These are phyloP conservation scores for Pyricularia sp. DNA, from an alignment of 2,329 filamentous ascomycete genomes.

Conservation along the genomic window DNA sequence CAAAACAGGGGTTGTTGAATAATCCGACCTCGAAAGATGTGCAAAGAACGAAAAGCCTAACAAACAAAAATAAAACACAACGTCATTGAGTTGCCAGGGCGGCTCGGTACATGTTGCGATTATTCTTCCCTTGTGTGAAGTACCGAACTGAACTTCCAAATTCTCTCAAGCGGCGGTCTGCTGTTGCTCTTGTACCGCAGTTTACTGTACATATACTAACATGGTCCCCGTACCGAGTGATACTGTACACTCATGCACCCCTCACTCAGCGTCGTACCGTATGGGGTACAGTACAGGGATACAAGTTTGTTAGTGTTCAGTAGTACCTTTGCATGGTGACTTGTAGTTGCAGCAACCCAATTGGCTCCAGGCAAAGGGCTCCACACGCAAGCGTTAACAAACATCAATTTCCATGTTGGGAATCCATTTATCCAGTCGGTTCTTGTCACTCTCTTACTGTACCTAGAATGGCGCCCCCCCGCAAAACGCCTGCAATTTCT, in stretches of 20 bases:
- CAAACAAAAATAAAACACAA: not conserved
- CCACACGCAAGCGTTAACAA: not conserved
- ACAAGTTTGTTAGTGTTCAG: not conserved
- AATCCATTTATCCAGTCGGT: not conserved
- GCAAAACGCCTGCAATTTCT: not conserved
- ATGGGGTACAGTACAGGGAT: not conserved
- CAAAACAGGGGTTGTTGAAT: not conserved
- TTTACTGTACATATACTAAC: not conserved
- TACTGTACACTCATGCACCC: not conserved
- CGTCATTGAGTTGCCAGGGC: not conserved
- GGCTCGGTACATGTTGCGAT: not conserved
- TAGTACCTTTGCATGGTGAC: too few species aligned
- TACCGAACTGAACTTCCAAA: not conserved
- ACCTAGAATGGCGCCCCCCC: not conserved
- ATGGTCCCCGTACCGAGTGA: not conserved
- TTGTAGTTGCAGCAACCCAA: not conserved
- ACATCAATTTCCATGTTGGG: not conserved
- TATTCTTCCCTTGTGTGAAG: not conserved
- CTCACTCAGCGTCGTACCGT: not conserved
- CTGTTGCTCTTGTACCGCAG: not conserved
- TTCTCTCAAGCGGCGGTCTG: not conserved
- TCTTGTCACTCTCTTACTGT: not conserved
- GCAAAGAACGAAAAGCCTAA: not conserved
- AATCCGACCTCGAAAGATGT: not conserved
- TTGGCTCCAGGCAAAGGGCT: not conserved